Evolutionary conservation across 208 protist species (phyloP), one percentile per base, ranked within the genome.

Genomic region (Trypanosoma theileri): DNA sequence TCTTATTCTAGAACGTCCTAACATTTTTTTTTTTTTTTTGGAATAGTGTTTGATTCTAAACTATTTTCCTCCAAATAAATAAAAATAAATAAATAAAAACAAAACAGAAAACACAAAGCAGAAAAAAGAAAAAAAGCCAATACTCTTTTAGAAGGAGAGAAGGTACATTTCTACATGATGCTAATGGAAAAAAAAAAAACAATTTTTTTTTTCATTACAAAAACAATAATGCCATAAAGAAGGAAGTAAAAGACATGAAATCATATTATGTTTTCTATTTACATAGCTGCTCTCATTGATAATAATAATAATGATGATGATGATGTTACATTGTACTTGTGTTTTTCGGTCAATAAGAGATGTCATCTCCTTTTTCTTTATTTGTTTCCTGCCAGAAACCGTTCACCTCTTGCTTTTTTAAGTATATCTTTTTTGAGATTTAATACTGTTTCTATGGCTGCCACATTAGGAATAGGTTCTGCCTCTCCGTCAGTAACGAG

Each of bases 401-500:
- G 64, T 55, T 46, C 56, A 21, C 56, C 31, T 24, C 84, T 89
- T 13, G 69, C 72, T 16, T 50, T 42, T 31, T 89, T 83, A 10
- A 90, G 58, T 51, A 82, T 79, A 0, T 77, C 63, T 26, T 79
- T 69, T 28, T 79, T 84, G 42, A 94, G 78, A 26, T 54, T 76
- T 13, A 94, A 69, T n/a, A 91, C 85, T 9, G 71, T 76, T 50
- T 79, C 67, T 45, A 95, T 42, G 2, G 74, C 35, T 1, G 84
- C 85, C 2, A 69, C 76, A 62, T 91, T 80, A 26, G 84, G 75
- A 63, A 95, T 86, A 10, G 86, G 77, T 21, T 80, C 70, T 12
- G 86, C 86, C 45, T 86, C 81, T 16, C 83, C 89, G 22, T 69
- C 74, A 21, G 73, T 78, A 21, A 90, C 81, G 2, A 95, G 77